Evolutionary conservation across 2,329 filamentous ascomycete species (phyloP).

Genomic region (Madurella fahalii): DNA sequence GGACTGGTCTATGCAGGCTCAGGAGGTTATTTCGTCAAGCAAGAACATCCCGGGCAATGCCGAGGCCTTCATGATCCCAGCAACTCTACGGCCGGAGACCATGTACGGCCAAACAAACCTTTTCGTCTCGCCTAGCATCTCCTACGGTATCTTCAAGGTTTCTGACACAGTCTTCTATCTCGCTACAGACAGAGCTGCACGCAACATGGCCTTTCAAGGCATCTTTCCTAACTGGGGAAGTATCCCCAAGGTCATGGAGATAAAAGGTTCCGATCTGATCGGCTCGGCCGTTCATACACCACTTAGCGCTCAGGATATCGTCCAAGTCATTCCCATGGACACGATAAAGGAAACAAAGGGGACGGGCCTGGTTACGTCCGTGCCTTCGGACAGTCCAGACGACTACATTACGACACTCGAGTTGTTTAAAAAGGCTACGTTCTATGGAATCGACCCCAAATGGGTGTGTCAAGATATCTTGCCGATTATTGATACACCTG

Average conservation of each 20-base stretch:
- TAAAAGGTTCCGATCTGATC: slow-evolving; percentile 59
- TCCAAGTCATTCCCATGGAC: slow-evolving; percentile 88
- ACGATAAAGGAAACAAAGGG: slow-evolving; percentile 82
- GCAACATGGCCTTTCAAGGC: slow-evolving; percentile 90
- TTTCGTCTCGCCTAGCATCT: slow-evolving; percentile 82
- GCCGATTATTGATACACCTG: slow-evolving; percentile 78
- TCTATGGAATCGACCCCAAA: slow-evolving; percentile 87
- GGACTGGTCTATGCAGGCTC: slow-evolving; percentile 73
- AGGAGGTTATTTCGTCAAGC: slow-evolving; percentile 48
- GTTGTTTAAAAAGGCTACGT: slow-evolving; percentile 84
- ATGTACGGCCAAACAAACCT: slow-evolving; percentile 95
- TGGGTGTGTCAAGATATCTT: slow-evolving; percentile 84
- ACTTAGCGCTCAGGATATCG: slow-evolving; percentile 70
- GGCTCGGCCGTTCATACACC: slow-evolving; percentile 60
- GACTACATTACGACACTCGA: slow-evolving; percentile 83
- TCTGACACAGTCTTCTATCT: slow-evolving; percentile 67
- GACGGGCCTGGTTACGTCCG: slow-evolving; percentile 86
- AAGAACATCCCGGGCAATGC: slow-evolving; percentile 59
- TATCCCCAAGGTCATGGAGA: slow-evolving; percentile 61
- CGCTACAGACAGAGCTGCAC: slow-evolving; percentile 68
- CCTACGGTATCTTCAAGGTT: slow-evolving; percentile 77
- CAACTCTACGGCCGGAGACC: slow-evolving; percentile 87
- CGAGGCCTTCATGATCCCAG: slow-evolving; percentile 79
- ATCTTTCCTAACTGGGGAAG: slow-evolving; percentile 56
- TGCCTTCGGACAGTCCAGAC: slow-evolving; percentile 87